These are phyloP conservation scores for Oryza rufipogon DNA, from an alignment of 176 grass and related monocot genomes.

Conservation along the genomic window DNA sequence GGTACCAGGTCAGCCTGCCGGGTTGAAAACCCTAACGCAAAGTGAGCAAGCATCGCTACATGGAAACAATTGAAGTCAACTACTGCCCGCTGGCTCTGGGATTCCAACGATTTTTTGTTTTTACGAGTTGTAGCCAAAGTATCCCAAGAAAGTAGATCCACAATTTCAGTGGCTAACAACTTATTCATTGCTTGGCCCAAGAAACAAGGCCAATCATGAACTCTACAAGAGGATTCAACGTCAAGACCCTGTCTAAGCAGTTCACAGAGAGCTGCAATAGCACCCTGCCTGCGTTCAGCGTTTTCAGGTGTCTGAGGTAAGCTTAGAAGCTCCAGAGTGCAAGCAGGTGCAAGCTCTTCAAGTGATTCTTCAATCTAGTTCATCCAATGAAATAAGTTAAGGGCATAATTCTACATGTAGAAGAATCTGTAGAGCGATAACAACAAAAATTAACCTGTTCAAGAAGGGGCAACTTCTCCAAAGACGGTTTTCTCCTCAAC, in stretches of 20 bases:
- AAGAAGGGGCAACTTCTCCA: constrained; percentile 88
- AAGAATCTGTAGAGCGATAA: constrained; percentile 30
- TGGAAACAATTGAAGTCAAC: constrained; percentile 92
- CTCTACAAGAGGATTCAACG: constrained; percentile 80
- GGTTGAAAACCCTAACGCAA: constrained; percentile 83
- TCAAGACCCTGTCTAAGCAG: constrained; percentile 91
- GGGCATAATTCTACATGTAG: constrained; percentile 10
- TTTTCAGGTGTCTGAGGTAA: constrained; percentile 73
- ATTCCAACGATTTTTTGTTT: constrained; percentile 88
- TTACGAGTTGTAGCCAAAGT: constrained; percentile 75
- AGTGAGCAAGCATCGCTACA: constrained; percentile 69
- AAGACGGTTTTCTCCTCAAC: constrained; percentile 80
- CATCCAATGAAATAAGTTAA: constrained; percentile 45
- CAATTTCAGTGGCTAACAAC: constrained; percentile 82
- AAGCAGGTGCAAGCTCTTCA: constrained; percentile 97
- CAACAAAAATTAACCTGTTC: constrained; percentile 62
- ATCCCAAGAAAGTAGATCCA: constrained; percentile 93
- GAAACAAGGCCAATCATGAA: constrained; percentile 97
- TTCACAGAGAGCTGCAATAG: constrained; percentile 89
- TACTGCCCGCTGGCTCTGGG: constrained; percentile 80
- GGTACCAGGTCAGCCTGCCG: constrained; percentile 85
- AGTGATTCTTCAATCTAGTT: constrained; percentile 97
- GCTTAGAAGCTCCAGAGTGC: constrained; percentile 78
- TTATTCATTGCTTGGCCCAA: constrained; percentile 74
- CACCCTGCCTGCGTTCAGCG: constrained; percentile 76